These are phyloP conservation scores for Fragaria nilgerrensis DNA, from an alignment of 306 rosid species.

Conservation along the genomic window DNA sequence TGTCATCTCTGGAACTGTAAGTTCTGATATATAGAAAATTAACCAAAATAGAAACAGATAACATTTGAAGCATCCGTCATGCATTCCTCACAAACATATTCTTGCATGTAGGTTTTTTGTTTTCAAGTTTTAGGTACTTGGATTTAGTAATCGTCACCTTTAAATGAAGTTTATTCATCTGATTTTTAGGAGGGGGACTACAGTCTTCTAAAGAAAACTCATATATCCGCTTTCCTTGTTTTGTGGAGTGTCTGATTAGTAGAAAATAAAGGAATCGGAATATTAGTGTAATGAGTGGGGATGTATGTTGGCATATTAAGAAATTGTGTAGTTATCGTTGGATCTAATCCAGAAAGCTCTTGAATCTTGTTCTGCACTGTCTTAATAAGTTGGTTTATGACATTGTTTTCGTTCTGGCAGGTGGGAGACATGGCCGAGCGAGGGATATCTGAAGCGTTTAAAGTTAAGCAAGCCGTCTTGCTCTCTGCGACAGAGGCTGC, in stretches of 20 bases:
- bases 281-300: neutral
- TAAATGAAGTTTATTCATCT: neutral
- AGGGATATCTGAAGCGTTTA: conserved; percentile 84
- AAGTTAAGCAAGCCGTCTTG: conserved; percentile 91
- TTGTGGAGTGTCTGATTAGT: neutral
- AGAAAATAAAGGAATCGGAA: neutral
- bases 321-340: neutral
- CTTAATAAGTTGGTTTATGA: neutral
- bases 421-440: conserved; percentile 86
- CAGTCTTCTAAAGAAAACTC: neutral
- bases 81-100: neutral
- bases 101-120: neutral
- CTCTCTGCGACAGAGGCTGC: conserved; percentile 95
- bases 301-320: neutral
- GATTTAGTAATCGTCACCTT: neutral
- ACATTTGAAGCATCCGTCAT: neutral
- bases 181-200: neutral
- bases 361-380: neutral
- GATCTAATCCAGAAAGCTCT: neutral
- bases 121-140: neutral
- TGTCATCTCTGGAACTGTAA: conserved; percentile 90
- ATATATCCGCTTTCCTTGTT: neutral
- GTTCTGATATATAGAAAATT: conserved; percentile 12
- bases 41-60: neutral
- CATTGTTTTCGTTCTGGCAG: conserved; percentile 31